Evolutionary conservation across 768 basidiomycete genomes (phyloP).

Genomic region (Trametopsis cervina): DNA sequence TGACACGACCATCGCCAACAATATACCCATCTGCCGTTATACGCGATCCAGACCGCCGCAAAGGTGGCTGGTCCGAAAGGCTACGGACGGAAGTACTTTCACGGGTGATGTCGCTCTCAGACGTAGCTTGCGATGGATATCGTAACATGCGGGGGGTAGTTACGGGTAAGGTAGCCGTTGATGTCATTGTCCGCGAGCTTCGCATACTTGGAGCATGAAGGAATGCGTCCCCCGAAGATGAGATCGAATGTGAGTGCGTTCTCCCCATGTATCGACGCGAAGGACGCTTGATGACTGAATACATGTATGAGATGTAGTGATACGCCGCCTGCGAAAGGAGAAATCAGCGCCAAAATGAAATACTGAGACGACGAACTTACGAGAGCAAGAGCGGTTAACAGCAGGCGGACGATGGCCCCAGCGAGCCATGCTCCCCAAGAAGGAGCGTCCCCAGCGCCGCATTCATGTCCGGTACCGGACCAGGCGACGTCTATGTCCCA

Average conservation of each 20-base stretch:
- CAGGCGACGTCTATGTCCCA: slow-evolving; percentile 66
- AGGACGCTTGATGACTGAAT: slow-evolving; percentile 18
- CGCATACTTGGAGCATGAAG: neutral
- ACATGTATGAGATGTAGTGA: slow-evolving; percentile 22
- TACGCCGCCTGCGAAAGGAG: slow-evolving; percentile 15
- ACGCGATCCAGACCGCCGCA: slow-evolving; percentile 17
- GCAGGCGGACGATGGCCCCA: slow-evolving; percentile 44
- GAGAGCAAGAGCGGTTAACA: slow-evolving; percentile 42
- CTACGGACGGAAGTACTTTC: slow-evolving; percentile 9
- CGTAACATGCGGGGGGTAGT: slow-evolving; percentile 6
- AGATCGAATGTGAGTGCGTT: slow-evolving; percentile 14
- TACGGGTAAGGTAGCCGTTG: slow-evolving; percentile 13
- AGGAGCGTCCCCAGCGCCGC: slow-evolving; percentile 25
- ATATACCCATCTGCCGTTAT: slow-evolving; percentile 9
- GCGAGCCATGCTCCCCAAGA: slow-evolving; percentile 50
- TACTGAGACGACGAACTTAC: slow-evolving; percentile 34
- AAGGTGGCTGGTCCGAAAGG: slow-evolving; percentile 12
- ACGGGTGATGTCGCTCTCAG: slow-evolving; percentile 10
- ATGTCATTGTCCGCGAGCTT: slow-evolving; percentile 17
- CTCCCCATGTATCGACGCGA: slow-evolving; percentile 16
- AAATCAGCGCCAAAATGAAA: neutral
- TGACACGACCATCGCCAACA: neutral
- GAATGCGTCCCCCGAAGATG: slow-evolving; percentile 4
- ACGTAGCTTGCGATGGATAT: slow-evolving; percentile 5
- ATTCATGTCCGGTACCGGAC: slow-evolving; percentile 32